Evolutionary conservation across 768 basidiomycete genomes (phyloP), one percentile per base, ranked within the genome.

Genomic region (Boletellus ananiceps): DNA sequence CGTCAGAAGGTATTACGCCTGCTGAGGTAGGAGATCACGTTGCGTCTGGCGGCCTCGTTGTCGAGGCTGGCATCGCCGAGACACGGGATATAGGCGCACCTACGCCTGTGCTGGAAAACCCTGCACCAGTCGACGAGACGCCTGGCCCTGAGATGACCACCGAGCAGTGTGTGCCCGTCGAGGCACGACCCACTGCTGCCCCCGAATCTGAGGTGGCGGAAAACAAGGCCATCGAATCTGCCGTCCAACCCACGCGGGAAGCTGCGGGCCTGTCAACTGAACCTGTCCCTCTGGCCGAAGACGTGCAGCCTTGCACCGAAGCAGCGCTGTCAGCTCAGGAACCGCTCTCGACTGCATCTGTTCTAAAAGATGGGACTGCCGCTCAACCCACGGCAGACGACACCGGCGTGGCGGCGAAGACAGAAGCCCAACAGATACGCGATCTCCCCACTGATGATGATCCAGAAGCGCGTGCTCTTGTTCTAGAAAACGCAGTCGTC

Each of bases 261-360:
- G 38, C 40, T 14, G 11, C 12, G 19, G 19, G 8, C 32, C 42
- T 11, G 4, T 25, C 40, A 11, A 32, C 23, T 29, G 29, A 29
- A 34, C 11, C 38, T 35, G 16, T 34, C 16, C 15, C 12, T n/a
- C 13, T 34, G 3, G 33, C 15, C 32, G 38, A 44, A 34, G 54
- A 46, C 40, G 47, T 35, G 0, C 41, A 45, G 4, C 18, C 39
- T 29, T 37, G 31, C 25, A 23, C 32, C 25, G 46, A 44, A 40
- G 48, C 49, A 46, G 49, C 40, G 46, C 8, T 23, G 2, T 23
- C 48, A 34, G n/a, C 61, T 39, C 53, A 49, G 16, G 49, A 14
- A 3, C 31, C 40, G 21, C 14, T 19, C 23, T 35, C 33, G 16
- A 13, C 40, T 9, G 21, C 8, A 18, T 44, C 19, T 13, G n/a